Conservation (phyloP, 345 rosid species). For the Firmiana major region DNA sequence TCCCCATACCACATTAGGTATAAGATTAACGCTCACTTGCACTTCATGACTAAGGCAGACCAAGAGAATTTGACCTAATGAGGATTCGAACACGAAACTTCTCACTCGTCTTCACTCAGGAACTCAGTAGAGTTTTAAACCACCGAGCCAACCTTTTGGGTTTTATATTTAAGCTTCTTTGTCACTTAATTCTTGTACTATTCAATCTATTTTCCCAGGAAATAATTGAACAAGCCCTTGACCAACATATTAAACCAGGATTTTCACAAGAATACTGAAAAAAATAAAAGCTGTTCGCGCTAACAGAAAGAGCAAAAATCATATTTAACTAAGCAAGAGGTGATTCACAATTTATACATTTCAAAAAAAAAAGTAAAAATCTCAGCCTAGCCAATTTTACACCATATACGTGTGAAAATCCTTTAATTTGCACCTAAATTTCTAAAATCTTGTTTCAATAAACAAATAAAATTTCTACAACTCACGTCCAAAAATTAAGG, state of each 20-base stretch:
- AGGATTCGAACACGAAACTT: too few species aligned
- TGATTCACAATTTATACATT: background rate
- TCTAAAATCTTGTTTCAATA: background rate
- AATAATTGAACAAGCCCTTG: background rate
- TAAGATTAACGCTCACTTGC: too few species aligned
- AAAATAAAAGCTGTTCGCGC: background rate
- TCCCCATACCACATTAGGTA: too few species aligned
- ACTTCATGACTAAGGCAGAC: too few species aligned
- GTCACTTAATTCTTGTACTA: background rate
- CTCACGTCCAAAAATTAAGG: background rate
- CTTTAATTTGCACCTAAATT: background rate
- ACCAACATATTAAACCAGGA: background rate
- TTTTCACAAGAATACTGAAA: background rate
- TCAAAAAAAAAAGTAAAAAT: background rate
- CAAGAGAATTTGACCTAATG: too few species aligned
- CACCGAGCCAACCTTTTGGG: too few species aligned
- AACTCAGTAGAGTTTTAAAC: too few species aligned
- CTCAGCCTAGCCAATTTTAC: background rate
- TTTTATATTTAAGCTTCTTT: too few species aligned
- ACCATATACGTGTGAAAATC: background rate
- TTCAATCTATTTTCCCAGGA: background rate
- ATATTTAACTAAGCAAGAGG: background rate
- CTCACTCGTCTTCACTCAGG: too few species aligned
- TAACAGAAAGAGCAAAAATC: background rate
- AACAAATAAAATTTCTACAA: background rate